phyloP scores from a whole-genome alignment of 1,284 basidiomycete species.

The Leucoagaricus sp. region DNA sequence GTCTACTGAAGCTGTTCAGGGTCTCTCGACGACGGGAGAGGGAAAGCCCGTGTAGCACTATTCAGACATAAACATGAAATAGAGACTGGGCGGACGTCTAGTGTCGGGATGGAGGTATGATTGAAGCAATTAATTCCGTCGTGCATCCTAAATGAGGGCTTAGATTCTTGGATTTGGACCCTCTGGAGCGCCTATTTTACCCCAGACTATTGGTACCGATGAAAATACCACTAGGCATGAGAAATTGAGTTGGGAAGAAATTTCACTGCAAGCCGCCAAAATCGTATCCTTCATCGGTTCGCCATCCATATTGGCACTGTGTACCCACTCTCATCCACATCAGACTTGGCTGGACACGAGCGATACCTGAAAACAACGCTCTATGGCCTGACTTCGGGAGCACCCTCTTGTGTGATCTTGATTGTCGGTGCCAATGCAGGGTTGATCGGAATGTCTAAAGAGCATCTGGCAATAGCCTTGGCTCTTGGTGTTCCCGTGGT shows the following conservation, averaged over 20 bases:
- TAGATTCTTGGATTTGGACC: conserved; percentile 87
- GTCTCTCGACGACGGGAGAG: conserved; percentile 92
- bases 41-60: conserved; percentile 88
- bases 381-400: conserved; percentile 92
- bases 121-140: background rate
- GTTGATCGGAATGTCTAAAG: conserved; percentile 97
- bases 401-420: conserved; percentile 94
- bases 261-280: conserved; percentile 89
- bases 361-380: conserved; percentile 92
- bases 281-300: conserved; percentile 95
- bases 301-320: conserved; percentile 20
- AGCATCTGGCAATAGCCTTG: conserved; percentile 93
- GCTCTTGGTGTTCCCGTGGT: conserved; percentile 93
- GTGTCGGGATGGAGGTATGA: conserved; percentile 93
- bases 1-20: conserved; percentile 46
- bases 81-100: conserved; percentile 93
- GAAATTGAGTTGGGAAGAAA: conserved; percentile 94
- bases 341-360: conserved; percentile 90
- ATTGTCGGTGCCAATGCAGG: conserved; percentile 97
- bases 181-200: conserved; percentile 76
- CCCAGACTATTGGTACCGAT: conserved; percentile 58
- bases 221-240: conserved; percentile 72
- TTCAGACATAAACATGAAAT: conserved; percentile 98
- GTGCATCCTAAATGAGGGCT: background rate
- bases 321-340: conserved; percentile 12